These are phyloP conservation scores for Bocquillonia castaneifolia DNA, from an alignment of 441 rosid species.

Conservation along the genomic window DNA sequence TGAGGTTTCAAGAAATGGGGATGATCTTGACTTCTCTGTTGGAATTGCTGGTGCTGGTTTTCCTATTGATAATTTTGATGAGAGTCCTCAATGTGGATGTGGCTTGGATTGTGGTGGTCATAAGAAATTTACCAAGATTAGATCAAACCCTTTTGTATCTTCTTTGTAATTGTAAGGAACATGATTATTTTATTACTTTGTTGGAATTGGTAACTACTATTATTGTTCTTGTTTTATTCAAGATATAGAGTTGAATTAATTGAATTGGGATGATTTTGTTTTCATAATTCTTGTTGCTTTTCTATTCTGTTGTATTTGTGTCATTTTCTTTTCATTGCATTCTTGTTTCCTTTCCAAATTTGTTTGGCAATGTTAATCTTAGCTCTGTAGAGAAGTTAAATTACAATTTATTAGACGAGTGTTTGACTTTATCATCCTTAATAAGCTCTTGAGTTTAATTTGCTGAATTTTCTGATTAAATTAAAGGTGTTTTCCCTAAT, in stretches of 20 bases:
- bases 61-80: slow-evolving; percentile 43
- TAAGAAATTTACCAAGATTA: slow-evolving; percentile 18
- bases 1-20: slow-evolving; percentile 44
- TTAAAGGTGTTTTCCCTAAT: too few relatives aligned
- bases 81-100: slow-evolving; percentile 76
- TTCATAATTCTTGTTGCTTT: not conserved
- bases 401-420: too few relatives aligned
- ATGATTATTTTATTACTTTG: not conserved
- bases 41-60: slow-evolving; percentile 70
- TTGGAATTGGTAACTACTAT: slow-evolving; percentile 1
- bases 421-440: too few relatives aligned
- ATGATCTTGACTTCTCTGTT: slow-evolving; percentile 57
- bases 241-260: slow-evolving; percentile 10
- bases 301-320: not conserved
- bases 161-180: slow-evolving; percentile 43
- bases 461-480: too few relatives aligned
- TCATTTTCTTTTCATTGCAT: not conserved
- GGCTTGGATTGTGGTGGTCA: slow-evolving; percentile 43
- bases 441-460: not conserved
- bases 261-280: slow-evolving; percentile 13
- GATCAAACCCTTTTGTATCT: slow-evolving; percentile 32
- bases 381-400: not conserved
- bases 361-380: too few relatives aligned
- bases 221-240: slow-evolving; percentile 10
- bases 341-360: too few relatives aligned